Conservation (phyloP, 805 yeast genomes). For the Lipomyces yamanashiensis region DNA sequence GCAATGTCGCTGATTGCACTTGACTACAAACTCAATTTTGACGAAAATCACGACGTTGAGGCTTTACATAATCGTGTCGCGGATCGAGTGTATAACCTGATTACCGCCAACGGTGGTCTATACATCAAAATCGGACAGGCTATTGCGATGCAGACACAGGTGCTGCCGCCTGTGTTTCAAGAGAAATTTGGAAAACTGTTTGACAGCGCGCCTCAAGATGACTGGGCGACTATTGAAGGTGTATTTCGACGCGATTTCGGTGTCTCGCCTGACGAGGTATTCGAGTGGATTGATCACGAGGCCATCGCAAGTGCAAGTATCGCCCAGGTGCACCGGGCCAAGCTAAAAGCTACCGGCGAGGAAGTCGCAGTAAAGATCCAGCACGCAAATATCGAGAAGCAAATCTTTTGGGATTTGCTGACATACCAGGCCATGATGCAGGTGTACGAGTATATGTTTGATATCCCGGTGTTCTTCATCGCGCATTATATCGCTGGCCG, state of each 20-base stretch:
- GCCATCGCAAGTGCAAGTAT: slow-evolving; percentile 79
- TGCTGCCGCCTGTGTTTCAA: slow-evolving; percentile 69
- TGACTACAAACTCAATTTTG: slow-evolving; percentile 63
- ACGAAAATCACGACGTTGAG: slow-evolving; percentile 52
- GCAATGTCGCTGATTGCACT: slow-evolving; percentile 57
- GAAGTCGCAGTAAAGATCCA: slow-evolving; percentile 70
- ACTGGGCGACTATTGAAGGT: slow-evolving; percentile 49
- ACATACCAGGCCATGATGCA: slow-evolving; percentile 60
- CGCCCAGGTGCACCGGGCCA: slow-evolving; percentile 70
- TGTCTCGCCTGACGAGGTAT: slow-evolving; percentile 51
- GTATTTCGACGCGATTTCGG: slow-evolving; percentile 46
- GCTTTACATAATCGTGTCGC: slow-evolving; percentile 66
- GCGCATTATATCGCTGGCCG: slow-evolving; percentile 63
- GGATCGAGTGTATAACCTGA: slow-evolving; percentile 52
- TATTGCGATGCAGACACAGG: slow-evolving; percentile 71
- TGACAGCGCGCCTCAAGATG: slow-evolving; percentile 69
- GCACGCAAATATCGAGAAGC: slow-evolving; percentile 64
- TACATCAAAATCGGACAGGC: slow-evolving; percentile 82
- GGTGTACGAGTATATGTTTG: slow-evolving; percentile 61
- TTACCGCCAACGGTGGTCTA: slow-evolving; percentile 58
- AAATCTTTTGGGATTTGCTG: slow-evolving; percentile 62
- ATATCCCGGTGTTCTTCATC: slow-evolving; percentile 63
- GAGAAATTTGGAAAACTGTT: slow-evolving; percentile 61
- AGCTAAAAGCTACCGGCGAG: slow-evolving; percentile 51
- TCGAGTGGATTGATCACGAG: slow-evolving; percentile 55